These are phyloP conservation scores for Vinca minor DNA, from an alignment of 257 asterid genomes.

Conservation along the genomic window DNA sequence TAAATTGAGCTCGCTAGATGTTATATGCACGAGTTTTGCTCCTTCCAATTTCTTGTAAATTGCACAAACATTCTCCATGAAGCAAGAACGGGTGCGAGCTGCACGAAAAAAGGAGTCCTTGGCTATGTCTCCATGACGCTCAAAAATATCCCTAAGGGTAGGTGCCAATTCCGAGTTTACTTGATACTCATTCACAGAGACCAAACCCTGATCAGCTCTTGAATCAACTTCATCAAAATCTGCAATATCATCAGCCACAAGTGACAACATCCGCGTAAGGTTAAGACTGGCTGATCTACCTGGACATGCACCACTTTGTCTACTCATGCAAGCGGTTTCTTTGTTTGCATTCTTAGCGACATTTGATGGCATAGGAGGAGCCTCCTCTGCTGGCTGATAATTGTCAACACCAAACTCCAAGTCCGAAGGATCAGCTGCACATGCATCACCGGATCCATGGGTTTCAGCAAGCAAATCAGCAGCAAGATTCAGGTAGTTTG, in stretches of 20 bases:
- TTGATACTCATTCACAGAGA: neutral
- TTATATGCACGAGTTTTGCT: neutral
- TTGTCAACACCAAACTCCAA: neutral
- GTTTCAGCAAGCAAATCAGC: slow-evolving; percentile 1
- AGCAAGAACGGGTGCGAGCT: neutral
- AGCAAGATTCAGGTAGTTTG: neutral
- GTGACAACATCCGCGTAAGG: neutral
- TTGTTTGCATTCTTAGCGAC: neutral
- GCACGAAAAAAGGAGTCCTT: neutral
- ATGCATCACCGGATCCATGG: neutral
- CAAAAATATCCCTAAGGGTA: slow-evolving; percentile 3
- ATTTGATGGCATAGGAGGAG: neutral
- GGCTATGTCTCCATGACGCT: neutral
- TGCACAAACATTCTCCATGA: slow-evolving; percentile 6
- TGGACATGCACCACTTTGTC: neutral
- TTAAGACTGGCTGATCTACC: neutral
- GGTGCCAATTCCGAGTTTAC: neutral
- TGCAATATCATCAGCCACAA: neutral
- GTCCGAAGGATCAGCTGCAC: neutral
- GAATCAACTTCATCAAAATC: neutral
- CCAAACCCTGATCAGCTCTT: neutral
- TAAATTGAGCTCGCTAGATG: slow-evolving; percentile 5
- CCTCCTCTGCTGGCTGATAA: neutral
- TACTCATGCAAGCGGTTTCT: neutral
- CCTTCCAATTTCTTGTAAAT: slow-evolving; percentile 7